A percentile compares a stretch with the other conserved stretches of the same genome.
Conservation (phyloP, 768 basidiomycete genomes). For the Xerocomus spinulosus region DNA sequence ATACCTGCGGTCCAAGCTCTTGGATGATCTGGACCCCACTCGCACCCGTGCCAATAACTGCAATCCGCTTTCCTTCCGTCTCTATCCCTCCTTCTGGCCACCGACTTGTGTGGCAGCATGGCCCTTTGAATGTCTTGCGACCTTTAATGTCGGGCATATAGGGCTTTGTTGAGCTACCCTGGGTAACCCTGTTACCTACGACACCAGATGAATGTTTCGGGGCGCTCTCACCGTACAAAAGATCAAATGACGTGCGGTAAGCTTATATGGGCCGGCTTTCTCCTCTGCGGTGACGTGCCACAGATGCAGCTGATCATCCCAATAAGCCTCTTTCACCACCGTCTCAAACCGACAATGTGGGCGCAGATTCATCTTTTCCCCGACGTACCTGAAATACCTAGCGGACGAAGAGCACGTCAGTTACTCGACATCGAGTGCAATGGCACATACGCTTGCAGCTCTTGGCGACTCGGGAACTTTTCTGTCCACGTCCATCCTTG, state of each 20-base stretch:
- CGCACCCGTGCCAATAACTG: slow-evolving; percentile 11
- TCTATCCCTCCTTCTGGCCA: slow-evolving; percentile 13
- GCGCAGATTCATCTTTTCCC: slow-evolving; percentile 8
- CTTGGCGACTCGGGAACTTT: slow-evolving; percentile 5
- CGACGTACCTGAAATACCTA: slow-evolving; percentile 10
- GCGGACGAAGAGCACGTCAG: neutral
- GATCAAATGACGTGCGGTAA: slow-evolving; percentile 5
- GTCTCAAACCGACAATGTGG: slow-evolving; percentile 12
- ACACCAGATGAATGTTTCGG: neutral
- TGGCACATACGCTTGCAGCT: slow-evolving; percentile 9
- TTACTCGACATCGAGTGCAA: neutral
- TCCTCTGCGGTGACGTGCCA: slow-evolving; percentile 12
- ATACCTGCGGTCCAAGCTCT: slow-evolving; percentile 12
- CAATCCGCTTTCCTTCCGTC: slow-evolving; percentile 8
- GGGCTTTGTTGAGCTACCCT: slow-evolving; percentile 8
- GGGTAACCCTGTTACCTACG: neutral
- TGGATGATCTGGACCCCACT: slow-evolving; percentile 13
- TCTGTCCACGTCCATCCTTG: slow-evolving; percentile 14
- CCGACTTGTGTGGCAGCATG: slow-evolving; percentile 4
- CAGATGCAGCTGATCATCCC: slow-evolving; percentile 11
- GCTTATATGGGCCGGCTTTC: neutral
- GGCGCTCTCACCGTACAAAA: slow-evolving; percentile 5
- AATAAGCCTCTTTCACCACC: slow-evolving; percentile 8
- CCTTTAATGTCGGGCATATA: slow-evolving; percentile 15
- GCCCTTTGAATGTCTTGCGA: slow-evolving; percentile 6